A percentile compares a stretch with the other conserved stretches of the same genome.
Conservation (phyloP, 306 rosid species). For the Pachyrhizus erosus region DNA sequence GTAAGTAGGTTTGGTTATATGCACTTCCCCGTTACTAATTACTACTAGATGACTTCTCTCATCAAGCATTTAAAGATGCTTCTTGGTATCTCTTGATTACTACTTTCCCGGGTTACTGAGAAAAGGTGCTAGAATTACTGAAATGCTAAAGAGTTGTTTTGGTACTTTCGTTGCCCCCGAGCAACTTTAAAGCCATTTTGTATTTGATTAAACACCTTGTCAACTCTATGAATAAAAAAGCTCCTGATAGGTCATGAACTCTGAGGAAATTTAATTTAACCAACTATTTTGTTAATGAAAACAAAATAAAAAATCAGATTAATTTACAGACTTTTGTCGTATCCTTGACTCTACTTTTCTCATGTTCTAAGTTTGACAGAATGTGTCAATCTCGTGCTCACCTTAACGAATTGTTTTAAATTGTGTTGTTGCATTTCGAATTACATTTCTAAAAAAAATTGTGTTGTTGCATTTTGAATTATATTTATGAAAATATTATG, state of each 20-base stretch:
- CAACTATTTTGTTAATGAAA: not conserved
- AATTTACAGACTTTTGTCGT: not conserved
- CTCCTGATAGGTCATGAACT: not conserved
- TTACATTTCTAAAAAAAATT: too few relatives aligned
- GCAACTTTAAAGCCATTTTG: not conserved
- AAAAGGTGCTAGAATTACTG: not conserved
- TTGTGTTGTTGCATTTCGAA: too few relatives aligned
- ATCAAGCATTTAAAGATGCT: conserved; percentile 32
- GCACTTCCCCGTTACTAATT: not conserved
- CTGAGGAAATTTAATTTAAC: not conserved
- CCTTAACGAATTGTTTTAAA: too few relatives aligned
- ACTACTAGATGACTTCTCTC: not conserved
- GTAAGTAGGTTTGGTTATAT: conserved; percentile 42
- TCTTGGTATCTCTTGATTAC: too few relatives aligned
- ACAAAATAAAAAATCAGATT: not conserved
- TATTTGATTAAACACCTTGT: not conserved
- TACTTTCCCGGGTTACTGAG: too few relatives aligned
- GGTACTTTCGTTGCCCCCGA: not conserved
- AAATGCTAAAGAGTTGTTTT: not conserved
- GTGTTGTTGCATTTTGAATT: too few relatives aligned
- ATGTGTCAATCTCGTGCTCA: too few relatives aligned
- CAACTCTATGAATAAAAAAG: not conserved
- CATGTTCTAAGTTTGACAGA: not conserved
- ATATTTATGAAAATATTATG: too few relatives aligned
- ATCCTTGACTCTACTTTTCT: not conserved